These are phyloP conservation scores for Penicillium angulare DNA, from an alignment of 495 filamentous ascomycete genomes.

Conservation along the genomic window DNA sequence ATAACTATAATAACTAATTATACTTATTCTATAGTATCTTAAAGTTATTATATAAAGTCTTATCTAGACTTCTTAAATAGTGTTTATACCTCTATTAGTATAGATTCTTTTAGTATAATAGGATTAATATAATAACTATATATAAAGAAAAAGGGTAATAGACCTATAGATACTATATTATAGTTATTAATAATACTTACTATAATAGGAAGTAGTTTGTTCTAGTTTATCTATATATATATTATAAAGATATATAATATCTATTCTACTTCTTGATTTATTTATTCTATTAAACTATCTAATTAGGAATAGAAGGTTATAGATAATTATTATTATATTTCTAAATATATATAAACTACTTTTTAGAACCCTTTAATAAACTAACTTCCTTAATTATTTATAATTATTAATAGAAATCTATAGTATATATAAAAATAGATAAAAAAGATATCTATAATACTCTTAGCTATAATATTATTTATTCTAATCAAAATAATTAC, in stretches of 20 bases:
- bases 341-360: not conserved
- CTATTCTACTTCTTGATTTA: too few species aligned
- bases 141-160: too few species aligned
- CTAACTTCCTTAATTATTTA: not conserved
- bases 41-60: not conserved
- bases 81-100: too few species aligned
- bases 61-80: not conserved
- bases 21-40: not conserved
- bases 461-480: not conserved
- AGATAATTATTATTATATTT: not conserved
- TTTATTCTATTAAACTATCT: not conserved
- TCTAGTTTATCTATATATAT: not conserved
- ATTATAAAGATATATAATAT: not conserved
- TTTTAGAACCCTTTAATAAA: not conserved
- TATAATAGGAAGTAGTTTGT: not conserved
- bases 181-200: not conserved
- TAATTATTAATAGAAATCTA: not conserved
- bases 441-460: not conserved
- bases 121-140: too few species aligned
- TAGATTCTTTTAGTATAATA: too few species aligned
- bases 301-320: not conserved
- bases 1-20: not conserved
- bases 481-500: not conserved
- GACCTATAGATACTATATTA: too few species aligned
- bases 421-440: not conserved